A percentile compares a stretch with the other conserved stretches of the same genome.
These are phyloP conservation scores for Krasilnikovozyma curviuscula DNA, from an alignment of 768 basidiomycete genomes.

Conservation along the genomic window DNA sequence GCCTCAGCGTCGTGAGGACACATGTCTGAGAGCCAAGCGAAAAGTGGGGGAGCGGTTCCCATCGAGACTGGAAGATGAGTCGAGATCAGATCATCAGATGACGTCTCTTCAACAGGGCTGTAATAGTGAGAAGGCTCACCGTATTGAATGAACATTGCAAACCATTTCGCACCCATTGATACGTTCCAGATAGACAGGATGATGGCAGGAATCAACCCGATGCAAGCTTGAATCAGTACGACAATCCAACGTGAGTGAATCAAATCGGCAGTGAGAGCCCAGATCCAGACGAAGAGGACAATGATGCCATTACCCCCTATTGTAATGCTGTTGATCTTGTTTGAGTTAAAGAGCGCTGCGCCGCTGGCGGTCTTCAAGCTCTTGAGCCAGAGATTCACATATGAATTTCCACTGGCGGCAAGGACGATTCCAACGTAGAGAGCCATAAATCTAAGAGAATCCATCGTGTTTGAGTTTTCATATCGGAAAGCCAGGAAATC, in stretches of 20 bases:
- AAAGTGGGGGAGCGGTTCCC: conserved; percentile 20
- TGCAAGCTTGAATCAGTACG: conserved; percentile 17
- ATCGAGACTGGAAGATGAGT: conserved; percentile 17
- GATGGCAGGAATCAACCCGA: conserved; percentile 19
- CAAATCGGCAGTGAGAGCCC: conserved; percentile 17
- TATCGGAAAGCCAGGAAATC: too few species aligned
- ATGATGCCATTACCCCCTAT: conserved; percentile 4
- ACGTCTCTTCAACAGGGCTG: too few species aligned
- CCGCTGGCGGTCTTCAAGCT: conserved; percentile 10
- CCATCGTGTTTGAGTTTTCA: too few species aligned
- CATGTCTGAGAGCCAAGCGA: conserved; percentile 22
- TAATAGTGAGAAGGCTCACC: too few species aligned
- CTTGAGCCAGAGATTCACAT: conserved; percentile 22
- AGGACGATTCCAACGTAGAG: conserved; percentile 19
- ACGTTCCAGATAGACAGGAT: conserved; percentile 23
- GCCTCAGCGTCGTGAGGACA: conserved; percentile 21
- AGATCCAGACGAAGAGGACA: conserved; percentile 19
- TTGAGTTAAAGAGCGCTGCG: background rate
- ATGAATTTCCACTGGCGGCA: conserved; percentile 16
- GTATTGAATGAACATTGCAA: too few species aligned
- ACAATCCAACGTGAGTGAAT: conserved; percentile 20
- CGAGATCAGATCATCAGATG: too few species aligned
- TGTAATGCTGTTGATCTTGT: background rate
- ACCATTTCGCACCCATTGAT: conserved; percentile 19
- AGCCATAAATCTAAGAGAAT: too few species aligned